Evolutionary conservation across 2,329 filamentous ascomycete genomes (phyloP).

Genomic region (Neofusicoccum cordaticola): DNA sequence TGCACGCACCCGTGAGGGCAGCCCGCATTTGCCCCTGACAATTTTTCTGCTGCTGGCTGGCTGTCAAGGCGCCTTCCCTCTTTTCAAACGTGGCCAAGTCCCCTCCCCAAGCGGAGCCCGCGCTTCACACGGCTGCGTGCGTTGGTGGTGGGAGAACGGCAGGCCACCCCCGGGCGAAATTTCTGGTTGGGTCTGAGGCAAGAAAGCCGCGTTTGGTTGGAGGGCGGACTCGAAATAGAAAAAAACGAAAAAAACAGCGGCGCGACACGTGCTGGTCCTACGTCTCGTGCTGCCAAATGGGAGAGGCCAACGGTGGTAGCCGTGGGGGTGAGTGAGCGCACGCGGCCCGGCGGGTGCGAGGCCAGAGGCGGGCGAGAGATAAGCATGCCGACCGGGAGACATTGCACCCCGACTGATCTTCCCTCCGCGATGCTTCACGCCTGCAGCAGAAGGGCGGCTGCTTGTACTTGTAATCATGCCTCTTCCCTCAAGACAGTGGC

Average conservation of each 20-base stretch:
- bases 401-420: too few species aligned
- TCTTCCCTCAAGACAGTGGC: conserved; percentile 2
- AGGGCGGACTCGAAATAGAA: conserved; percentile 4
- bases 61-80: background rate
- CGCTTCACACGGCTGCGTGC: background rate
- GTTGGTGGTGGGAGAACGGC: background rate
- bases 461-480: conserved; percentile 18
- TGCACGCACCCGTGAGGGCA: conserved; percentile 2
- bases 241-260: background rate
- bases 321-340: background rate
- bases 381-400: background rate
- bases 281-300: background rate
- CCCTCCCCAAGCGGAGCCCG: background rate
- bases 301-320: background rate
- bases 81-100: background rate
- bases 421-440: background rate
- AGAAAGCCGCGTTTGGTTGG: background rate
- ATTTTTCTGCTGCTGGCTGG: background rate
- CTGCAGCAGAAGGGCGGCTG: conserved; percentile 7
- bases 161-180: too few species aligned
- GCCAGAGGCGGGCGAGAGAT: background rate
- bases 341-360: background rate
- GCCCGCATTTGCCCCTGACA: conserved; percentile 12
- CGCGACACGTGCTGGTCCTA: conserved; percentile 3
- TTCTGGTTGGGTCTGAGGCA: conserved; percentile 11